Evolutionary conservation across 2,329 filamentous ascomycete genomes (phyloP), one percentile per base, ranked within the genome.

Genomic region (Microcyclospora pomicola): DNA sequence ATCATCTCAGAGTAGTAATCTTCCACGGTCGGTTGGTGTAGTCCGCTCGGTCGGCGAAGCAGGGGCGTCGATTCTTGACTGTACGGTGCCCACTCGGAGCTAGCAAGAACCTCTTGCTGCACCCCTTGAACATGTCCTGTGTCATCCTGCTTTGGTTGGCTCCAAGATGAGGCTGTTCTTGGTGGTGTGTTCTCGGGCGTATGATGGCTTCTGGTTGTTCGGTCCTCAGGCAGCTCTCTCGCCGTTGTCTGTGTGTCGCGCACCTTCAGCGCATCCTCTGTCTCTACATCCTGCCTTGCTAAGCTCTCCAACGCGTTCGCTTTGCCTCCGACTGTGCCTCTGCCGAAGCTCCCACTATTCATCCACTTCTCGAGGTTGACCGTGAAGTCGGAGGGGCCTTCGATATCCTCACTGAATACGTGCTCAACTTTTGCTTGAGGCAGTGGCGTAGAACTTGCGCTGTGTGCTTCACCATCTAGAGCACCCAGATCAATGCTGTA

Each of bases 311-410:
- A 27, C 36, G 35, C 39, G 5, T 41, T 29, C 15, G 36, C 35
- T 28, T 39, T 33, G 15, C n/a, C 19, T 7, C 4, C 19, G 19
- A 7, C 19, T 24, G 7, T 24, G 19, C 19, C 19, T 24, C 7
- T 24, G 19, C 19, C 31, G 11, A 31, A 35, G 36, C 40, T 45
- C 7, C 45, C 50, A 15, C 52, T 50, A 16, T 41, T 40, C 48
- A 59, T 56, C 49, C 51, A 59, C 38, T 49, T 46, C 19, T 49
- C 52, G 49, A 60, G 52, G 45, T 60, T 56, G 30, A 54, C 44
- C 6, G 58, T 60, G 33, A 60, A 60, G 44, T 60, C 56, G 40
- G 51, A 57, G 1, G 58, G 58, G 6, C 56, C 58, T 33, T 59
- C 58, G 31, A 60, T 59, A 33, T 59, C 56, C 38, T 58, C 55